phyloP scores from a whole-genome alignment of 352 stramenopile species.

The Globisporangium recalcitrans region DNA sequence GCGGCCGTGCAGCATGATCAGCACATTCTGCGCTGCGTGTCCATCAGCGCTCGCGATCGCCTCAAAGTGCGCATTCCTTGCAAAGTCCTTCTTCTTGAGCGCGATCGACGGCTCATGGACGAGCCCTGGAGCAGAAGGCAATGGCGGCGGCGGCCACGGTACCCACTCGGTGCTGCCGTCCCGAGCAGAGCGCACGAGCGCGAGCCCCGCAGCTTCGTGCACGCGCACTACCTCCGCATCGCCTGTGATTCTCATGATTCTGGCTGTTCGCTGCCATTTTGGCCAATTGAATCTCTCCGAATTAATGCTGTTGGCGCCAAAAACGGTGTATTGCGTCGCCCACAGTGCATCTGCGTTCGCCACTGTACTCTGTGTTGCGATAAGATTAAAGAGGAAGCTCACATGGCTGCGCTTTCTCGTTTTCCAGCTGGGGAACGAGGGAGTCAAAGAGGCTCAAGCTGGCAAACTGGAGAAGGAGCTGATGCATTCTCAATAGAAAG shows the following conservation, averaged over 20 bases:
- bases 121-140: no score
- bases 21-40: slow-evolving; percentile 41
- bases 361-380: background rate
- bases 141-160: slow-evolving; percentile 12
- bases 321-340: background rate
- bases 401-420: slow-evolving; percentile 5
- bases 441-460: no score
- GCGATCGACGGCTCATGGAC: slow-evolving; percentile 17
- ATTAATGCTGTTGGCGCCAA: background rate
- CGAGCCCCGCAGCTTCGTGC: slow-evolving; percentile 24
- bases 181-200: slow-evolving; percentile 16
- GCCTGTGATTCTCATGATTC: background rate
- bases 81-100: slow-evolving; percentile 14
- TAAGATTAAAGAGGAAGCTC: no score
- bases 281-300: background rate
- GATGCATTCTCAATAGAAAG: no score
- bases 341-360: background rate
- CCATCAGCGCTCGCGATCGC: slow-evolving; percentile 17
- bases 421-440: slow-evolving; percentile 9
- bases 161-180: slow-evolving; percentile 23
- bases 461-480: no score
- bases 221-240: slow-evolving; percentile 15
- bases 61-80: slow-evolving; percentile 21
- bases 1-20: slow-evolving; percentile 58
- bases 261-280: background rate